Evolutionary conservation across 2,329 filamentous ascomycete species (phyloP).

Genomic region (Colletotrichum lupini): DNA sequence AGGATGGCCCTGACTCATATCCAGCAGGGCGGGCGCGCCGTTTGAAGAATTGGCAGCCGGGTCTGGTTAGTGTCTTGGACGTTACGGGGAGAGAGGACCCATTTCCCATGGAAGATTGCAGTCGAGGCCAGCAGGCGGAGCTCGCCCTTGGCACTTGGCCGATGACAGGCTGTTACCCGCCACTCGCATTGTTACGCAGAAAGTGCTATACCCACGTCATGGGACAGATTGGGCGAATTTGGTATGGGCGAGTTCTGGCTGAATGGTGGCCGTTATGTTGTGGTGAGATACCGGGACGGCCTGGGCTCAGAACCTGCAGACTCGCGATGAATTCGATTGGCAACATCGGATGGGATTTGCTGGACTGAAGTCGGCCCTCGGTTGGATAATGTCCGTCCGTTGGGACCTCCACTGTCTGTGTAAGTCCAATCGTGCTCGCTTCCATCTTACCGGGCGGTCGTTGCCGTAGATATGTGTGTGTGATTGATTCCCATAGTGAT

Average conservation of each 20-base stretch:
- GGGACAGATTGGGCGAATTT: slow-evolving; percentile 13
- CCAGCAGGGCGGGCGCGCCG: slow-evolving; percentile 22
- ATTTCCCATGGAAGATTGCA: neutral
- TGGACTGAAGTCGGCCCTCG: slow-evolving; percentile 2
- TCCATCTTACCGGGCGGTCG: too few relatives aligned
- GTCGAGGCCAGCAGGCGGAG: neutral
- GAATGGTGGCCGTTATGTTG: neutral
- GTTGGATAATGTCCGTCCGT: slow-evolving; percentile 9
- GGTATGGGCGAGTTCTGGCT: slow-evolving; percentile 8
- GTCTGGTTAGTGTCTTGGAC: slow-evolving; percentile 1
- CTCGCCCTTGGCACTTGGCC: slow-evolving; percentile 4
- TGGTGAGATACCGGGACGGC: slow-evolving; percentile 10
- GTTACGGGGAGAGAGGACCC: neutral
- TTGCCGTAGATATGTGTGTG: neutral
- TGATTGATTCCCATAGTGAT: neutral
- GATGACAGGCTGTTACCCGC: slow-evolving; percentile 18
- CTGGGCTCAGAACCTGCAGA: slow-evolving; percentile 16
- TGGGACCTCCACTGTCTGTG: neutral
- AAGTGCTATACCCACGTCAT: slow-evolving; percentile 31
- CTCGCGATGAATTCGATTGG: slow-evolving; percentile 1
- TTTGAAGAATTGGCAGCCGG: slow-evolving; percentile 27
- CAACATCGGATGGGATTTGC: slow-evolving; percentile 14
- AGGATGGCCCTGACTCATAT: slow-evolving; percentile 26
- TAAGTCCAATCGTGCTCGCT: neutral
- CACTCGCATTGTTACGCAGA: slow-evolving; percentile 31